Percentiles rank a stretch among this genome's conserved stretches.
Conservation (phyloP, 2,329 filamentous ascomycete species). For the Aurifilum marmelostoma region DNA sequence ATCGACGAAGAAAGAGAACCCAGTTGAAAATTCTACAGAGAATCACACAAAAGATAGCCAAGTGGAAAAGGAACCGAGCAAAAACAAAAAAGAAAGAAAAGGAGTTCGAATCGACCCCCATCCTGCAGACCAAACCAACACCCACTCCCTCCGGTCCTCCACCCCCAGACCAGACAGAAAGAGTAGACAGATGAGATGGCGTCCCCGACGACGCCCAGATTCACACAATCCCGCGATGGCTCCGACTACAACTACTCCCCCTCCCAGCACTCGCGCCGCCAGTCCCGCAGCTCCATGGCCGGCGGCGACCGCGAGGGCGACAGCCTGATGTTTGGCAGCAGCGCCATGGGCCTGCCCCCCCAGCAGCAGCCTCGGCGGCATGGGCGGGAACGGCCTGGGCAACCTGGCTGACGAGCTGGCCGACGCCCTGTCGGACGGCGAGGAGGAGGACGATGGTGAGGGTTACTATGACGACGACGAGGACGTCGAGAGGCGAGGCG, state of each 20-base stretch:
- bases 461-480: slow-evolving; percentile 46
- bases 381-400: slow-evolving; percentile 62
- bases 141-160: slow-evolving; percentile 6
- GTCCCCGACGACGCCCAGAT: slow-evolving; percentile 57
- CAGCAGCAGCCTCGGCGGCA: slow-evolving; percentile 38
- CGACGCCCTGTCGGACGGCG: slow-evolving; percentile 69
- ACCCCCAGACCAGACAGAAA: not conserved
- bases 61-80: not conserved
- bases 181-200: slow-evolving; percentile 42
- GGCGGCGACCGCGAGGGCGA: slow-evolving; percentile 45
- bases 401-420: slow-evolving; percentile 82
- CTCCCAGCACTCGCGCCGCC: slow-evolving; percentile 51
- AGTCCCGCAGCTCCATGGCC: slow-evolving; percentile 44
- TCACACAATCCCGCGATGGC: slow-evolving; percentile 58
- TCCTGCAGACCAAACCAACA: slow-evolving; percentile 16
- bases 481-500: not conserved
- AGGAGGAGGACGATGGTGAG: slow-evolving; percentile 47
- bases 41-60: not conserved
- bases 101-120: not conserved
- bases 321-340: slow-evolving; percentile 48
- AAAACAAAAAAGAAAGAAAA: not conserved
- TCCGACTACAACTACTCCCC: slow-evolving; percentile 56
- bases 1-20: not conserved
- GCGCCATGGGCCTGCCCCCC: slow-evolving; percentile 42
- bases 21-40: no score